Evolutionary conservation across 495 filamentous ascomycete genomes (phyloP).

Genomic region (Collariella sp.): DNA sequence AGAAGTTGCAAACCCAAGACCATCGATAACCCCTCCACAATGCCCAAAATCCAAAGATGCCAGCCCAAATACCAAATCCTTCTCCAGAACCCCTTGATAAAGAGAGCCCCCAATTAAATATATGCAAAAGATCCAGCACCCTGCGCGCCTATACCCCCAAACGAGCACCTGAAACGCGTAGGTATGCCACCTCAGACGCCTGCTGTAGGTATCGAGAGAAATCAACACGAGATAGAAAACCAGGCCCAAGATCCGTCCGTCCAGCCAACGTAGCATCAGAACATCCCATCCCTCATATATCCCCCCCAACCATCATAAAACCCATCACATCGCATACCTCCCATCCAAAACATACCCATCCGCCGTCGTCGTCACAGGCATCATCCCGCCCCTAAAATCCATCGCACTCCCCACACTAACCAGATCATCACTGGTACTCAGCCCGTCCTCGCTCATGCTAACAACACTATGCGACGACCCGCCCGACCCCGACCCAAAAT

Average conservation of each 20-base stretch:
- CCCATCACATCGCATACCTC: not conserved
- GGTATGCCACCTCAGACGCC: not conserved
- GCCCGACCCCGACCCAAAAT: conserved; percentile 28
- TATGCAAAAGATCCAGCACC: no score
- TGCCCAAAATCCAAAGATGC: no score
- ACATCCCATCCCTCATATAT: not conserved
- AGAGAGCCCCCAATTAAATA: not conserved
- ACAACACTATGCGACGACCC: conserved; percentile 56
- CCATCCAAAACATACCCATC: conserved; percentile 35
- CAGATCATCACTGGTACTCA: conserved; percentile 49
- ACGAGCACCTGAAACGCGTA: not conserved
- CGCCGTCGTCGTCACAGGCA: conserved; percentile 15
- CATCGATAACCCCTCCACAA: no score
- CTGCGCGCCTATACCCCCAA: not conserved
- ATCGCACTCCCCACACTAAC: conserved; percentile 27
- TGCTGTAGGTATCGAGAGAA: not conserved
- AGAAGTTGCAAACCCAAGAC: no score
- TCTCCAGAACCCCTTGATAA: not conserved
- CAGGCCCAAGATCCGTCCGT: no score
- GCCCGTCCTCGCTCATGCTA: conserved; percentile 69
- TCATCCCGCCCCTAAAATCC: conserved; percentile 13
- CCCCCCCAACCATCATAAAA: conserved; percentile 25
- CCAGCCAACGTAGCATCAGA: not conserved
- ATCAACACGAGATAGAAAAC: not conserved
- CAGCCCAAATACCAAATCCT: not conserved